Evolutionary conservation across 306 rosid genomes (phyloP).

Genomic region (Inga laurina): DNA sequence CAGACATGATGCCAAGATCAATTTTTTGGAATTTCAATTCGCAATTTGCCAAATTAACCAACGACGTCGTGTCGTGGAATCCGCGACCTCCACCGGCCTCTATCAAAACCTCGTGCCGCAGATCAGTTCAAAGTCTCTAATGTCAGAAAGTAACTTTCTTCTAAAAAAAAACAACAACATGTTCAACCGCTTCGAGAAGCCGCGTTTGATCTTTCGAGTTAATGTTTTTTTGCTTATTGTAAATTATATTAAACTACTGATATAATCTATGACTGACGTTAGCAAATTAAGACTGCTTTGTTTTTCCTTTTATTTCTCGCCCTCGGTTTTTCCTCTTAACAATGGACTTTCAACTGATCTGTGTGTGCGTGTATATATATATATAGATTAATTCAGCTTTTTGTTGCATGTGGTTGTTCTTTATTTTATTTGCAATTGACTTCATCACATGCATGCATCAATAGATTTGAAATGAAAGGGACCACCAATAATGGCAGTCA

Average conservation of each 20-base stretch:
- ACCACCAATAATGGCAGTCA: not conserved
- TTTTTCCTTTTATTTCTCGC: not conserved
- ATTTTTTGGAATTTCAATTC: not conserved
- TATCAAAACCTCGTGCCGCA: conserved; percentile 3
- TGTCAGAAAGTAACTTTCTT: conserved; percentile 3
- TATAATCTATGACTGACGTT: not conserved
- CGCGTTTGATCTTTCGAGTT: conserved; percentile 26
- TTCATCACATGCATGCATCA: not conserved
- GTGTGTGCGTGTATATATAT: no score
- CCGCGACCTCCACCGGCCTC: not conserved
- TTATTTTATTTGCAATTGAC: not conserved
- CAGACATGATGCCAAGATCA: not conserved
- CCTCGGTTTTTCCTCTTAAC: not conserved
- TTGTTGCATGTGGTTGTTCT: not conserved
- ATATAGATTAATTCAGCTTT: not conserved
- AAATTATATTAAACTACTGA: not conserved
- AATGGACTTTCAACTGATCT: not conserved
- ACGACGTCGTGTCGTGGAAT: conserved; percentile 29
- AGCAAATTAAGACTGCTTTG: not conserved
- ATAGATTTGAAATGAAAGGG: not conserved
- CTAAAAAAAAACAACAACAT: not conserved
- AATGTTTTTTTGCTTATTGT: not conserved
- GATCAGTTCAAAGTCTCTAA: conserved; percentile 26
- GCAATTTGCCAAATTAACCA: conserved; percentile 6
- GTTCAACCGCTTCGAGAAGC: conserved; percentile 35